Evolutionary conservation across 179 eudicot genomes (phyloP), one percentile per base, ranked within the genome.

Genomic region (Patellifolia procumbens): DNA sequence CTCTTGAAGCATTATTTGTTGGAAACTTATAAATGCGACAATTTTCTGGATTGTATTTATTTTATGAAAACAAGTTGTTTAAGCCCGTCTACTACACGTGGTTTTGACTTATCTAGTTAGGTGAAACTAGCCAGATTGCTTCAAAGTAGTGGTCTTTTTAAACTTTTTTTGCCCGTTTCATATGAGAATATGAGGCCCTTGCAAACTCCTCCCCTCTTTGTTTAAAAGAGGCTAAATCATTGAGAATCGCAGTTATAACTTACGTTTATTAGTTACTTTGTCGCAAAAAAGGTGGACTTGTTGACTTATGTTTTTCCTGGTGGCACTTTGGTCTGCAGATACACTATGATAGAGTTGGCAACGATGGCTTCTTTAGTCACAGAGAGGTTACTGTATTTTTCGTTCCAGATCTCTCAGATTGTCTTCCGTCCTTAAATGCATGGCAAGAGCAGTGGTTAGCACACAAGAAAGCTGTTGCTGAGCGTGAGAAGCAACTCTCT

Each of bases 401-500:
- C 81, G 87, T 95, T 80, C 99, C 99, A 19, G 98, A 95, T 83
- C 87, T 95, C 59, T 89, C 97, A 29, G 89, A 88, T 37, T 95
- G 98, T 80, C 93, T 95, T 70, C 98, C 98, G 65, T 91, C 98
- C 20, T 51, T 91, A 55, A 91, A 90, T 68, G 84, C 83, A 37
- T 95, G 99, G 99, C 79, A 89, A 76, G 92, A 90, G 59, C 99
- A 93, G 68, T 95, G 99, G 99, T 72, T 90, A 82, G 82, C 92
- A 37, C 88, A 88, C 81, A 95, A 81, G 83, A 93, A 89, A 84
- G 88, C 78, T 76, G 78, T 89, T 76, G 83, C 90, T 45, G 99
- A 91, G 86, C 86, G 91, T 82, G 95, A 90, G 78, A 83, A 75
- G 31, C 79, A 26, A 71, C 82, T 69, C 34, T 74, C 83, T 56